Evolutionary conservation across 805 yeast species (phyloP), one percentile per base, ranked within the genome.

Genomic region (Wickerhamomyces tratensis): DNA sequence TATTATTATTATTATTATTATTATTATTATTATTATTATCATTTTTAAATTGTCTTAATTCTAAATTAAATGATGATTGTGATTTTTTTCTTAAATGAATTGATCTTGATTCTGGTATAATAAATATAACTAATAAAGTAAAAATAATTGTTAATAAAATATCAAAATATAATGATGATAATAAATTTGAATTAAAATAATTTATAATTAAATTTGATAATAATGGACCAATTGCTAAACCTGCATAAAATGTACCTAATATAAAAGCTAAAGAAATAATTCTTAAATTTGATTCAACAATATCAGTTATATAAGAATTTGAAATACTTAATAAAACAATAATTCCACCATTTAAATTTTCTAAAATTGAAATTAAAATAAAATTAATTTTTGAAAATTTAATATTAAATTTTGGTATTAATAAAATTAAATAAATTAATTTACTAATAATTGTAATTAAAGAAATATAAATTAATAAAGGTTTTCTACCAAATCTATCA

Each of bases 271-370:
- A 64, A 20, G 72, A 66, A 41, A 73, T 69, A 25, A 77, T 71
- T 46, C 95, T 64, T 43, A 74, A 68, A 33, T 66, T 69, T 1
- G 85, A 72, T 20, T 78, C 81, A 7, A 79, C 79, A 35, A 86
- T 77, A 62, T 87, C 96, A 5, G 86, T 68, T 14, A 84, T 69
- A 54, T 86, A 87, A 46, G 89, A 76, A 54, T 80, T 80, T 11
- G 77, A 64, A 30, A 82, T 62, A 9, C 82, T 75, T 40, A 82
- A 52, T 33, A 80, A 51, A 6, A 79, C 69, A 45, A 76, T 59
- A 8, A 72, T 40, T 0, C 87, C 82, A 25, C 96, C 96, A n/a
- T 80, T 74, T 5, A 72, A 41, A 26, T 77, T 68, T 30, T 68
- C 70, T 2, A 81, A 33, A 1, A 72, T 44, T 12, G 69, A 69